A percentile compares a stretch with the other conserved stretches of the same genome.
These are phyloP conservation scores for Arachis stenosperma DNA, from an alignment of 306 rosid genomes.

Conservation along the genomic window DNA sequence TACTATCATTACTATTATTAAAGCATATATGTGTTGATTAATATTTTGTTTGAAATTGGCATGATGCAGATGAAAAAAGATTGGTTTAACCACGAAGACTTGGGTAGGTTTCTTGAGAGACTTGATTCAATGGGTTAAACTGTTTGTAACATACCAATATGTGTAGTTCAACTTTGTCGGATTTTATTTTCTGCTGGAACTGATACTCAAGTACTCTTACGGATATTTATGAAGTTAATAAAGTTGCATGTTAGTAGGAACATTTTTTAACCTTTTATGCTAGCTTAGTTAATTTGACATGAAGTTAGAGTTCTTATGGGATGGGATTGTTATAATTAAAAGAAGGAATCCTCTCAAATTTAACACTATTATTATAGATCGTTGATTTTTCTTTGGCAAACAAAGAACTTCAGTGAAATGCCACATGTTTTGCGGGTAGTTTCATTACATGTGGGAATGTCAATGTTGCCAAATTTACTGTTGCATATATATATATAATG, in stretches of 20 bases:
- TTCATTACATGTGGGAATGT: no score
- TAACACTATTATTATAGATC: no score
- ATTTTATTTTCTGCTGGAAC: background rate
- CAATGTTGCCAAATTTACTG: no score
- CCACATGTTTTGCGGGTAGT: no score
- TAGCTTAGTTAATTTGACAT: constrained; percentile 8
- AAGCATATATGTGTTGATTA: constrained; percentile 3
- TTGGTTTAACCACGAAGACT: constrained; percentile 62
- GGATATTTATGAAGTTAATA: constrained; percentile 1
- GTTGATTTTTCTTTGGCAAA: no score
- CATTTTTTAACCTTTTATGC: background rate
- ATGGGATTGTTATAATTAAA: background rate
- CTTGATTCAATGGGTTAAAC: constrained; percentile 34
- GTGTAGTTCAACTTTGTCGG: constrained; percentile 9
- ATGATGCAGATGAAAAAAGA: constrained; percentile 68
- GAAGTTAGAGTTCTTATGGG: background rate
- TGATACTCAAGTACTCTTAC: background rate
- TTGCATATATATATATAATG: no score
- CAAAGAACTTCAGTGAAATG: no score
- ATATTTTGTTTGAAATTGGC: constrained; percentile 35
- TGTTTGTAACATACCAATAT: constrained; percentile 3
- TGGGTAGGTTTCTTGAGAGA: constrained; percentile 52
- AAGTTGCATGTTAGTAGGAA: background rate
- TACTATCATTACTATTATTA: background rate
- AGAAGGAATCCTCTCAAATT: no score